Percentiles rank a stretch among this genome's conserved stretches.
phyloP scores from a whole-genome alignment of 176 grass and related monocot species.

The Oryza meyeriana region DNA sequence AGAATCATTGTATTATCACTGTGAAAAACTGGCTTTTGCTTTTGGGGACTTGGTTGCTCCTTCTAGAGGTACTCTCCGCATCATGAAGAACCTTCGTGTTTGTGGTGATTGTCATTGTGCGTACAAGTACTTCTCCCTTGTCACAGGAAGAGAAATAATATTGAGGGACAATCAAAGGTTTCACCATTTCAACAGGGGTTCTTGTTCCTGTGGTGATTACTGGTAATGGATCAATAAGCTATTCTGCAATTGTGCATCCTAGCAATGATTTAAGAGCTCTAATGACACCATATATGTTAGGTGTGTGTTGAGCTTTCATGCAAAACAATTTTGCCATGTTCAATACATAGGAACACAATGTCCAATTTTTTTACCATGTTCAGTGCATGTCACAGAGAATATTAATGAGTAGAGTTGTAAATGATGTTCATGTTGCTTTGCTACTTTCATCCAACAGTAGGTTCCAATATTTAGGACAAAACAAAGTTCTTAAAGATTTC shows the following conservation, averaged over 20 bases:
- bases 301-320: not conserved
- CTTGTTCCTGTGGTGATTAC: conserved; percentile 43
- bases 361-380: not conserved
- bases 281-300: not conserved
- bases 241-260: not conserved
- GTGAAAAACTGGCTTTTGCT: conserved; percentile 48
- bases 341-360: not conserved
- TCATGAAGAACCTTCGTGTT: conserved; percentile 49
- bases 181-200: conserved; percentile 32
- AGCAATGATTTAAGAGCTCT: not conserved
- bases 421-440: not conserved
- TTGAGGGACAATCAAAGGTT: conserved; percentile 44
- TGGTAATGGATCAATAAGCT: conserved; percentile 31
- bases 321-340: not conserved
- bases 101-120: conserved; percentile 46
- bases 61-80: conserved; percentile 24
- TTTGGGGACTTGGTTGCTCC: conserved; percentile 39
- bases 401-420: not conserved
- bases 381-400: not conserved
- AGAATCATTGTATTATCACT: conserved; percentile 43
- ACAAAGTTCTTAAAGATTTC: not conserved
- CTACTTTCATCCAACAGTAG: not conserved
- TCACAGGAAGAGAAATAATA: conserved; percentile 40
- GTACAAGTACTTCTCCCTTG: conserved; percentile 40
- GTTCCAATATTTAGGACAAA: not conserved